Evolutionary conservation across 2,329 filamentous ascomycete genomes (phyloP), one percentile per base, ranked within the genome.

Genomic region (Pezicula rhizophila): DNA sequence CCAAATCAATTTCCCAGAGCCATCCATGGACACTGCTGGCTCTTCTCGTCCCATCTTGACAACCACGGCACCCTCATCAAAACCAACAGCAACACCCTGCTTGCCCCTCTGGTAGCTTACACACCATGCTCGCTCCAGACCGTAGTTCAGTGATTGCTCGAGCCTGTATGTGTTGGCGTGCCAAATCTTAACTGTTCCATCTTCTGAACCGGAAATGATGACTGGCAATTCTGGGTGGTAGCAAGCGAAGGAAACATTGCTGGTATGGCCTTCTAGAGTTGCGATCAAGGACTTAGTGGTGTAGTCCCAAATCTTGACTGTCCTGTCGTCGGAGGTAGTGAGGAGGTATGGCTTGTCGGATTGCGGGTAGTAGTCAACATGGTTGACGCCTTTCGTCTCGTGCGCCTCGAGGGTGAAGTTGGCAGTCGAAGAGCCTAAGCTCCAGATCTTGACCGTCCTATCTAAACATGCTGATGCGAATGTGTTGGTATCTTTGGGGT

Each of bases 241-340:
- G 70, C 91, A 95, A 44, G 93, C 93, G 64, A 97, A 99, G 2
- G 91, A 96, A 42, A 99, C 93, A 64, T 99, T 99, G 69, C 91
- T 96, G 26, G 90, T 95, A 69, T 99, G 93, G 25, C 93, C 93
- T 69, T 99, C 93, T 42, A 99, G 78, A 2, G 92, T 97, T 26
- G 93, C 93, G 65, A 97, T 96, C 57, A 97, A 76, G 11, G 90
- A 93, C 72, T 99, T 99, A 43, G 91, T 97, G 11, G 92, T 97
- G 75, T 99, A 97, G 66, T 99, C 93, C 92, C 93, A 99, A 48
- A 99, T 82, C 76, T 97, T 97, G 61, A 97, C 89, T 1, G 92
- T 97, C 61, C 89, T 84, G 69, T 97, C 93, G 67, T 99, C 93
- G 7, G 90, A 96, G 12, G 92, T 96, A 20, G 93, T 99, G 55